These are phyloP conservation scores for Dimocarpus longan DNA, from an alignment of 345 rosid genomes.

Conservation along the genomic window DNA sequence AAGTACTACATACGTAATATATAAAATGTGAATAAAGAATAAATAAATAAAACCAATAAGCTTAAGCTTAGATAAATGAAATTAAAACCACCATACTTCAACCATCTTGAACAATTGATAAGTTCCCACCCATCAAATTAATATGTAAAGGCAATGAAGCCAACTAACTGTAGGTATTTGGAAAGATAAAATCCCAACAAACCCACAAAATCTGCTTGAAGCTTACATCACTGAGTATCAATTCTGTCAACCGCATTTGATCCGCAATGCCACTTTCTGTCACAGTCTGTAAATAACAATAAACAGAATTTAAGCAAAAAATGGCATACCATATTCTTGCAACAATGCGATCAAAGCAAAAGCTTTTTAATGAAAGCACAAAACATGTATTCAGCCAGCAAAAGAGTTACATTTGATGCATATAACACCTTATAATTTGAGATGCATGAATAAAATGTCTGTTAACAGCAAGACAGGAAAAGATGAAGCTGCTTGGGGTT, in stretches of 20 bases:
- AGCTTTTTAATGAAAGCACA: background rate
- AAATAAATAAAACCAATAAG: background rate
- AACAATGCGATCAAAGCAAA: background rate
- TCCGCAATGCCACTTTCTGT: conserved; percentile 90
- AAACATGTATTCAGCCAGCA: background rate
- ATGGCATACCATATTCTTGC: background rate
- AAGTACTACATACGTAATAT: background rate
- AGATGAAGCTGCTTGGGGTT: background rate
- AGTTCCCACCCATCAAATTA: background rate
- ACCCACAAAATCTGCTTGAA: conserved; percentile 18
- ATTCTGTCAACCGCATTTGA: conserved; percentile 84
- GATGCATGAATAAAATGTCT: background rate
- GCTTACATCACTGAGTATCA: conserved; percentile 77
- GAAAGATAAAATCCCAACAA: background rate
- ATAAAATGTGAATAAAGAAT: background rate
- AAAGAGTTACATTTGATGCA: background rate
- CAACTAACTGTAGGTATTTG: background rate
- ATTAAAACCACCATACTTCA: background rate
- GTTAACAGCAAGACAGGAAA: background rate
- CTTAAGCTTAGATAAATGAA: background rate
- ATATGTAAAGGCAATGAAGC: background rate
- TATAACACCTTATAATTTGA: background rate
- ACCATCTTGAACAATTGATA: background rate
- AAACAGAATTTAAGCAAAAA: background rate
- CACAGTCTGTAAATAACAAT: conserved; percentile 60